Base-by-base conservation (phyloP, 2,329 filamentous ascomycete genomes). In the Bisporella sp. region DNA sequence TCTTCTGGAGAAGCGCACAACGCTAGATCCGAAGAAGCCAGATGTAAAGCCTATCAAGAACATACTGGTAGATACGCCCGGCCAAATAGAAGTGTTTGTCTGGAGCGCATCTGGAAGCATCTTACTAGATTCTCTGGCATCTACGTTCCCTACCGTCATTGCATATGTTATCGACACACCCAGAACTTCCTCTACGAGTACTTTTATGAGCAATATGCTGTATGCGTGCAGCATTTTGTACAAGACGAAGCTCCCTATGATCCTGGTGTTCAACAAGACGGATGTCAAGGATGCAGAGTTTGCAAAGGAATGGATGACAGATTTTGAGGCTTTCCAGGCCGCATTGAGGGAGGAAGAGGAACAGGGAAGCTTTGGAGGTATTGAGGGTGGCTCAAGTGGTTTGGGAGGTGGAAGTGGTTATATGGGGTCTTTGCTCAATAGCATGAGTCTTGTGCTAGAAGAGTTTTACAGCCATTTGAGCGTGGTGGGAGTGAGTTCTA, bases 191-290 rank as follows among this genome's bases (percentile, higher is more conserved):
- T 95, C 89, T 39, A 97, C 93, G 0, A 91, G 87, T 56, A 99
- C 93, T 0, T 99, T 99, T 71, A 99, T 99, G 93, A 95, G 88
- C 67, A 99, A 99, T 71, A 99, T 99, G 93, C 83, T 99, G 41
- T 99, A 99, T 69, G 93, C 93, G 28, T 97, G 93, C 76, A 95
- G 88, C 53, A 99, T 99, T 57, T 79, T 99, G 12, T 99, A 99
- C 79, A 97, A 97, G 75, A 97, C 92, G 2, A 96, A 95, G 67
- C 76, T 99, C 0, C 93, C 93, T 29, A 99, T 99, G 93, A 95
- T 99, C 48, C 73, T 99, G 6, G 93, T 99, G 8, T 97, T 99
- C 77, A 99, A 99, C 76, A 99, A 99, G 74, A 96, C 91, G 0
- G 93, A 99, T 63, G 89, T 95, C 41, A 89, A 95, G 67, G 87